phyloP scores from a whole-genome alignment of 2,329 filamentous ascomycete genomes.

The Aspergillus fructus region DNA sequence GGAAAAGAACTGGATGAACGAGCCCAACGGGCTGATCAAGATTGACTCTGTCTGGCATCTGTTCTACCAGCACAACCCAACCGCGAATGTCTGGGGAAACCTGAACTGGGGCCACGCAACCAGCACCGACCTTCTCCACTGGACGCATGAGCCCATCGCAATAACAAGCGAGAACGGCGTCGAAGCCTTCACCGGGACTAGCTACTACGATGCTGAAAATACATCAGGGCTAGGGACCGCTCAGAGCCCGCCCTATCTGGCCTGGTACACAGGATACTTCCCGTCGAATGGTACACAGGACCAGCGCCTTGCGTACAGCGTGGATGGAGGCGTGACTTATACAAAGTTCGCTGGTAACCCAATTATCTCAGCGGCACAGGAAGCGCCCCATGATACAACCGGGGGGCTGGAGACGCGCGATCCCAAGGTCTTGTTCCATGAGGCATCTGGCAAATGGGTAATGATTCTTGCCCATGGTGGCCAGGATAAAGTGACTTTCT shows the following conservation, averaged over 20 bases:
- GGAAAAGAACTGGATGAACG: constrained; percentile 22
- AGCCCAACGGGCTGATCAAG: constrained; percentile 23
- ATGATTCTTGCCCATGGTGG: constrained; percentile 11
- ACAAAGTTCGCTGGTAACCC: constrained; percentile 29
- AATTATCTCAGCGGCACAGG: constrained; percentile 2
- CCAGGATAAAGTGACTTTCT: constrained; percentile 10
- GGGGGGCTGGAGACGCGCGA: constrained; percentile 5
- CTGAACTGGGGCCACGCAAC: constrained; percentile 28
- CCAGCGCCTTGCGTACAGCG: constrained; percentile 64
- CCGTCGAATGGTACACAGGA: constrained; percentile 3
- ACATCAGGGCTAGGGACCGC: neutral
- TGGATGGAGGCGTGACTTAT: constrained; percentile 63
- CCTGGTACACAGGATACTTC: constrained; percentile 8
- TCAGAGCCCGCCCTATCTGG: constrained; percentile 3
- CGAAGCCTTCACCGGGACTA: neutral
- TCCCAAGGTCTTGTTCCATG: constrained; percentile 12
- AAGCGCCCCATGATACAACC: constrained; percentile 5
- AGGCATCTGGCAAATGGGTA: neutral
- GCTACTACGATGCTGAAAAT: neutral
- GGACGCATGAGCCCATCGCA: constrained; percentile 59
- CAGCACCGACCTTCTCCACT: constrained; percentile 50
- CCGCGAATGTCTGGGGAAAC: constrained; percentile 19
- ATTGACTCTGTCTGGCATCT: constrained; percentile 13
- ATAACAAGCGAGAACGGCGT: constrained; percentile 44
- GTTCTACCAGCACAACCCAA: constrained; percentile 27